Conservation (phyloP, 225 moss, liverwort and hornwort species). For the Sphagnum tenellum region DNA sequence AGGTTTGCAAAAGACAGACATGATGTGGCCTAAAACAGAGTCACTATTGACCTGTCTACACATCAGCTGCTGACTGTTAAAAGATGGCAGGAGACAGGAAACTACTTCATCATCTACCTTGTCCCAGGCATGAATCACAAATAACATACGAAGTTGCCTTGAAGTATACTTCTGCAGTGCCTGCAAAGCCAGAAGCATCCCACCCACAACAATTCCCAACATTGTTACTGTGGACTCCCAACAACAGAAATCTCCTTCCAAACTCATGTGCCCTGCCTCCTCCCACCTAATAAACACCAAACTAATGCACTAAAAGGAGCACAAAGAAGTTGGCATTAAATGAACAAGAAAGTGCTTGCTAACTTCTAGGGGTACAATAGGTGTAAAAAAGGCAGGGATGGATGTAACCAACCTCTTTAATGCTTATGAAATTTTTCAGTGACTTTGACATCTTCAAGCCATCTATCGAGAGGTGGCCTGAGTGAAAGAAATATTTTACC, state of each 20-base stretch:
- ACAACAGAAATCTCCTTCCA: no score
- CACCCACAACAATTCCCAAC: not conserved
- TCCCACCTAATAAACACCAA: no score
- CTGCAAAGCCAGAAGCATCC: slow-evolving; percentile 21
- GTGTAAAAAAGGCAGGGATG: slow-evolving; percentile 3
- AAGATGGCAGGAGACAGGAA: no score
- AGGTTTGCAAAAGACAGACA: no score
- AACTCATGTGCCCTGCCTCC: no score
- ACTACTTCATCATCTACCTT: slow-evolving; percentile 34
- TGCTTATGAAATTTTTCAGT: slow-evolving; percentile 93
- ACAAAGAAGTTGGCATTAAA: not conserved
- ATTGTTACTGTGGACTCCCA: no score
- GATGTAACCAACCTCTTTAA: slow-evolving; percentile 54
- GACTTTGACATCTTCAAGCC: slow-evolving; percentile 98
- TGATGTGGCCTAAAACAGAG: no score
- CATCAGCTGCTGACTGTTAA: no score
- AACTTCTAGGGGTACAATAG: not conserved
- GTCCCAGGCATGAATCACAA: slow-evolving; percentile 86
- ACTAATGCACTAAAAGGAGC: no score
- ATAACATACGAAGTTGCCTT: slow-evolving; percentile 81
- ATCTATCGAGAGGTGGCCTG: slow-evolving; percentile 91
- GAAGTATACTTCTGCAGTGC: slow-evolving; percentile 63
- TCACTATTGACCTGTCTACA: no score
- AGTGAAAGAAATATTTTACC: slow-evolving; percentile 95
- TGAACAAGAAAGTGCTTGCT: no score